These are phyloP conservation scores for Botrytis pseudocinerea DNA, from an alignment of 2,329 filamentous ascomycete genomes.

Conservation along the genomic window DNA sequence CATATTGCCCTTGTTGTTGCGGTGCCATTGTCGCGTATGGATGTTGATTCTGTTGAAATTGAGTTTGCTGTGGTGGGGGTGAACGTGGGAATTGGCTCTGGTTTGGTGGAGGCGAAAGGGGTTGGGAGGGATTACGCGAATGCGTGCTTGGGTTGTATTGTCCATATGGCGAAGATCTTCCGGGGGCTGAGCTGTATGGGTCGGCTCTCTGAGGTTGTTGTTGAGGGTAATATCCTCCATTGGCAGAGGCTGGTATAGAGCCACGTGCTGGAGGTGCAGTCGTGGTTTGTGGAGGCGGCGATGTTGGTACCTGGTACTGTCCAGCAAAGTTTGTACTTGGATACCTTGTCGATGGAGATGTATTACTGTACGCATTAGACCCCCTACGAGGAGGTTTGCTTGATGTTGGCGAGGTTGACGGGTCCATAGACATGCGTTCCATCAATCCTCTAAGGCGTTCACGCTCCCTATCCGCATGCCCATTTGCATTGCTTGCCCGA, in stretches of 20 bases:
- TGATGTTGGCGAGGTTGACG: constrained; percentile 46
- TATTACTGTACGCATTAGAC: constrained; percentile 42
- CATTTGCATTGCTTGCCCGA: constrained; percentile 37
- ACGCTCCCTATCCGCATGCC: constrained; percentile 71
- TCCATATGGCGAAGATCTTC: constrained; percentile 50
- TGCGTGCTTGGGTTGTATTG: constrained; percentile 46
- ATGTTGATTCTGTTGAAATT: constrained; percentile 38
- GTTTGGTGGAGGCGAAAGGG: constrained; percentile 46
- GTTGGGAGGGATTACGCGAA: constrained; percentile 38
- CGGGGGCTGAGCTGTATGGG: constrained; percentile 39
- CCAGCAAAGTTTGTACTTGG: constrained; percentile 55
- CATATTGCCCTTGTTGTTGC: constrained; percentile 46
- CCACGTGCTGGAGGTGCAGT: constrained; percentile 45
- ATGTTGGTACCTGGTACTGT: constrained; percentile 61
- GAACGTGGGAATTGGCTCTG: constrained; percentile 52
- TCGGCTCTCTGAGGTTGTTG: constrained; percentile 26
- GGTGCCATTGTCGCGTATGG: constrained; percentile 37
- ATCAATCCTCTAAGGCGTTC: constrained; percentile 85
- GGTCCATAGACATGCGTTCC: constrained; percentile 93
- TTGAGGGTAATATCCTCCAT: constrained; percentile 35
- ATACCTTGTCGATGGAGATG: constrained; percentile 48
- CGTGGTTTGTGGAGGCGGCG: constrained; percentile 46
- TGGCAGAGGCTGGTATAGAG: constrained; percentile 47
- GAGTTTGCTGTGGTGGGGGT: constrained; percentile 60
- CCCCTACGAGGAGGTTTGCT: constrained; percentile 42